phyloP scores from a whole-genome alignment of 306 rosid genomes.

The Cyamopsis tetragonoloba region DNA sequence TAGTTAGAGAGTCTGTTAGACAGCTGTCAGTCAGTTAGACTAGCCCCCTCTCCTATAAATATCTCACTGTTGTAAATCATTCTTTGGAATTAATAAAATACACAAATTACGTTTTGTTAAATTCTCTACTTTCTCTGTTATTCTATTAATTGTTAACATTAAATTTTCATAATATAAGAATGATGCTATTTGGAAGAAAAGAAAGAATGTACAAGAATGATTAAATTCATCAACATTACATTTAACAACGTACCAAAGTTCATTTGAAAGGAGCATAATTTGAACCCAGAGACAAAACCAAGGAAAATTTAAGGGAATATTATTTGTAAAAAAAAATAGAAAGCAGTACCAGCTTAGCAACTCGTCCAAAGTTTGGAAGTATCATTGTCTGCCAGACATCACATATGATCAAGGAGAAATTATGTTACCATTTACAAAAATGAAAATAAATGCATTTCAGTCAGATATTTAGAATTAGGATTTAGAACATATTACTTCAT shows the following conservation, averaged over 20 bases:
- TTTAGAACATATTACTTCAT: constrained; percentile 2
- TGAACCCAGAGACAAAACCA: not conserved
- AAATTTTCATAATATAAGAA: not conserved
- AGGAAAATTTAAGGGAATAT: not conserved
- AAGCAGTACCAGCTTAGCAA: constrained; percentile 82
- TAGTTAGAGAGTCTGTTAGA: too few relatives aligned
- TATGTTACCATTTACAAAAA: not conserved
- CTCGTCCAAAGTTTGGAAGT: constrained; percentile 82
- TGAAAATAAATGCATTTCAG: constrained; percentile 4
- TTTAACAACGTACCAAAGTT: not conserved
- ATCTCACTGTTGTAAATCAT: too few relatives aligned
- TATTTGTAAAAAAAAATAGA: not conserved
- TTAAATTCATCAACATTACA: not conserved
- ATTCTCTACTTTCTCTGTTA: too few relatives aligned
- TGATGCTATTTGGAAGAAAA: not conserved
- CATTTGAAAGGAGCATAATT: not conserved
- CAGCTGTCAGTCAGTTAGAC: too few relatives aligned
- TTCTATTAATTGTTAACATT: too few relatives aligned
- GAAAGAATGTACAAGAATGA: not conserved
- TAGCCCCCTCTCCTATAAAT: too few relatives aligned
- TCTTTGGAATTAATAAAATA: too few relatives aligned
- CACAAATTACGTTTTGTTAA: too few relatives aligned
- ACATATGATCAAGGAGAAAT: constrained; percentile 1
- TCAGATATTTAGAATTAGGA: not conserved
- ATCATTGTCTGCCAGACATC: constrained; percentile 73